Base-by-base conservation (phyloP, 2,329 filamentous ascomycete species). In the Sclerotinia minor region DNA sequence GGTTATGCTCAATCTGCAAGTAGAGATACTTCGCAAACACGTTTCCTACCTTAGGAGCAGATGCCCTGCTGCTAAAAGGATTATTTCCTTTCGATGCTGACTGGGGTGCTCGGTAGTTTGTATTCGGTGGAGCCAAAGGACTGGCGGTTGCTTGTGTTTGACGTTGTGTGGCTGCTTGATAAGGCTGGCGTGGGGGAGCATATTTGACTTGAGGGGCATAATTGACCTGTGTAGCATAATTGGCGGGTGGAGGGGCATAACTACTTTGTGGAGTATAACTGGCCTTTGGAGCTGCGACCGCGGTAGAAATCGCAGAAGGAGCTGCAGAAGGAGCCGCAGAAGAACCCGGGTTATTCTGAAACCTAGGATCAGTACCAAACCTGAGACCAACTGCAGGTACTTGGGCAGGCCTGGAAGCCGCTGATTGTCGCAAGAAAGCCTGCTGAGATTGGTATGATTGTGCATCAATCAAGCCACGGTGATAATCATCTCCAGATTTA, bases 1-100 rank as follows among this genome's bases (percentile, higher is more conserved):
- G 83, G 70, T 88, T 88, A 71, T 87, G 82, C 69, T 88, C 80
- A 35, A 85, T 81, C 71, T 87, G 84, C 75, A 88, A 85, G 74
- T 86, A 89, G 3, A 80, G 77, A 72, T 78, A 78, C 65, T 77
- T 77, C 1, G 72, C 70, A 68, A 77, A 77, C 29, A 53, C 26
- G 21, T 50, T 67, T 35, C 57, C 47, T 21, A 41, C 19, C 19
- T 44, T 68, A 35, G 54, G 71, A 26, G 67, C 68, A 55, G 71
- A 59, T 61, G 61, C 35, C 50, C 70, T 71, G 53, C 68, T 68
- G 54, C 71, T 72, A 58, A 75, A 75, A 26, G 73, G 72, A 67
- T 74, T 76, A 32, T 72, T 68, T 60, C 70, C 65, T 45, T 63
- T 73, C 15, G 73, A 63, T 44, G 64, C 55, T 13, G 68, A 64